phyloP scores from a whole-genome alignment of 2,329 filamentous ascomycete genomes.

The Nigrospora oryzae region DNA sequence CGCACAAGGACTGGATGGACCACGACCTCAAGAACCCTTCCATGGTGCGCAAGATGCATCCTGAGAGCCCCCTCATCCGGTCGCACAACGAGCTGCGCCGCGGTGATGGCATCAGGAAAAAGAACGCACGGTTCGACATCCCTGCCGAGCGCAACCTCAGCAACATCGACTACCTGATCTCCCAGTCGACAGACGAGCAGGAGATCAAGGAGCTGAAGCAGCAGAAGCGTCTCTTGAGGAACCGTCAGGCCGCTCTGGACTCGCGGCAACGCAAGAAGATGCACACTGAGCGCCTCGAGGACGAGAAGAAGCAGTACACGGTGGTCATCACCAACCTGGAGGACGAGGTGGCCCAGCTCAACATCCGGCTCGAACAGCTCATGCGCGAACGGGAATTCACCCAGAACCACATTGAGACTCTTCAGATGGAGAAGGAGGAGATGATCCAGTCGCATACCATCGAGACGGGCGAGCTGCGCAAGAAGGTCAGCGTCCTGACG shows the following conservation, averaged over 20 bases:
- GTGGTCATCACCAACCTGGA: conserved; percentile 70
- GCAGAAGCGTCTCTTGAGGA: conserved; percentile 89
- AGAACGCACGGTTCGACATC: conserved; percentile 97
- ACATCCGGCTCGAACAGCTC: conserved; percentile 62
- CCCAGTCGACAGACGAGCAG: conserved; percentile 78
- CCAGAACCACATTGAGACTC: conserved; percentile 64
- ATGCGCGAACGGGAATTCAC: conserved; percentile 66
- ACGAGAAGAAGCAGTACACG: conserved; percentile 90
- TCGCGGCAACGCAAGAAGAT: conserved; percentile 97
- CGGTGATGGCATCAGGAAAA: conserved; percentile 91
- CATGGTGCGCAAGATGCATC: conserved; percentile 52
- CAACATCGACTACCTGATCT: conserved; percentile 92
- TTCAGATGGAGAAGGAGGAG: conserved; percentile 85
- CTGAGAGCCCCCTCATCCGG: conserved; percentile 60
- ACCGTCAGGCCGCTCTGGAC: conserved; percentile 93
- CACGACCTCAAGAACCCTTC: conserved; percentile 35
- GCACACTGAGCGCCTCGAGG: conserved; percentile 92
- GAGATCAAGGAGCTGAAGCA: conserved; percentile 98
- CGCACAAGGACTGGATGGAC: conserved; percentile 50
- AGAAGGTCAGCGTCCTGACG: conserved; percentile 79
- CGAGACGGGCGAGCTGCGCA: conserved; percentile 84
- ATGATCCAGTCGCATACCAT: conserved; percentile 81
- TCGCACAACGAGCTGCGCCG: conserved; percentile 70
- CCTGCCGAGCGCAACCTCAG: conserved; percentile 84
- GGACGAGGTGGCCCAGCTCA: conserved; percentile 63